Base-by-base conservation (phyloP, 2,329 filamentous ascomycete species). In the Diaporthe caulivora region DNA sequence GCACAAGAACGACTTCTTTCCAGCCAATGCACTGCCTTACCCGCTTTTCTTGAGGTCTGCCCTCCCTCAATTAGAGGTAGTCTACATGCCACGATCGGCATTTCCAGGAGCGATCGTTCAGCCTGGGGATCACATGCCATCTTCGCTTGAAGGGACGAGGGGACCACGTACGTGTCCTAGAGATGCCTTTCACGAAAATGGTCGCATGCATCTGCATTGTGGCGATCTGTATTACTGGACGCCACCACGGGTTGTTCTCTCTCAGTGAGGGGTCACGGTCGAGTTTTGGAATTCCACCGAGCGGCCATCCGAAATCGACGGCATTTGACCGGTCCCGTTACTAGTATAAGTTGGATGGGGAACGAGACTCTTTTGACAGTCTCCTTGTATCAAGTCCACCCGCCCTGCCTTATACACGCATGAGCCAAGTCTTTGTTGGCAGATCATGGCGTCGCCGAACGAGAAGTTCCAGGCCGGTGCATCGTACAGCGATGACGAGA, bases 391-490 rank as follows among this genome's bases (percentile, higher is more conserved):
- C 29, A 31, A 11, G 37, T 24, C 26, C 21, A 9, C 34, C 13
- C 37, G 11, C 3, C 10, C 10, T 49, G 17, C 31, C 26, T 37
- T 49, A 18, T 51, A 17, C 13, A 11, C 10, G 2, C 8, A 17
- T 2, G 24, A 40, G 1, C 57, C 17, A 26, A 51, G 62, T 18
- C 21, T 9, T n/a, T n/a, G 9, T 3, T 51, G 26, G 7, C 8
- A 18, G 18, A 51, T 26, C 44, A 65, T 65, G 62, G 11, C 62
- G 26, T 65, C 44, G 8, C 51, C n/a, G 3, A 10, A 51, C 18
- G 78, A 82, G 64, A 84, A 84, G 73, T 84, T 78, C 34, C 82
- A 84, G 72, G 82, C 81, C 7, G 83, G 82, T 1, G 83, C 84
- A 74, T 74, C 79, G 7, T 84, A 84, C 71, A 80, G 77, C 1